A percentile compares a stretch with the other conserved stretches of the same genome.
phyloP scores from a whole-genome alignment of 257 asterid genomes.

The Sherardia arvensis region DNA sequence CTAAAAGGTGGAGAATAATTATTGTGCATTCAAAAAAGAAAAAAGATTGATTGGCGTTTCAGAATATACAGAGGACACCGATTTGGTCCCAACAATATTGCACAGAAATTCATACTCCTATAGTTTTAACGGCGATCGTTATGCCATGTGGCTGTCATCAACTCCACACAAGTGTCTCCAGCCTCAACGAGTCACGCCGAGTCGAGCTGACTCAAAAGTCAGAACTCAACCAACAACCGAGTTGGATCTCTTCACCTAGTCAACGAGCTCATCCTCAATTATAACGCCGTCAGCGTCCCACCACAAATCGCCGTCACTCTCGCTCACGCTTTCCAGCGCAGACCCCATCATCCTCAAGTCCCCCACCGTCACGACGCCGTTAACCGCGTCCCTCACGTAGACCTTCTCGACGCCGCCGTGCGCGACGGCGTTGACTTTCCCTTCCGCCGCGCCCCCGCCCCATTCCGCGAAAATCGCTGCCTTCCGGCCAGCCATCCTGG shows the following conservation, averaged over 20 bases:
- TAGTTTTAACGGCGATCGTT: slow-evolving; percentile 4
- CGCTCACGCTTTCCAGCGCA: slow-evolving; percentile 42
- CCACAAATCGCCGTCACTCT: slow-evolving; percentile 48
- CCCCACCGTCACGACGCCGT: slow-evolving; percentile 60
- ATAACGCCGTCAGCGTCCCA: slow-evolving; percentile 80
- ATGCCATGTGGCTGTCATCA: not conserved
- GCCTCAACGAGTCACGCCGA: not conserved
- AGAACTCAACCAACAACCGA: not conserved
- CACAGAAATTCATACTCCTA: not conserved
- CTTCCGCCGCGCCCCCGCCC: slow-evolving; percentile 15
- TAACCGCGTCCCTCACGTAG: slow-evolving; percentile 51
- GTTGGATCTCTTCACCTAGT: slow-evolving; percentile 1
- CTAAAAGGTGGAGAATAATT: too few species aligned
- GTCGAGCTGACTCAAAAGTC: slow-evolving; percentile 4
- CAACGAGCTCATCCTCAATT: slow-evolving; percentile 29
- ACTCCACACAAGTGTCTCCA: not conserved
- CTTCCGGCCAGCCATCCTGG: slow-evolving; percentile 37
- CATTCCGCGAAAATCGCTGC: slow-evolving; percentile 69
- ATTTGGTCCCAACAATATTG: not conserved
- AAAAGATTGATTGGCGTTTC: not conserved
- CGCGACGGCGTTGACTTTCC: slow-evolving; percentile 9
- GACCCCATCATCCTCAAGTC: slow-evolving; percentile 59
- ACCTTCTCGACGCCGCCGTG: slow-evolving; percentile 10
- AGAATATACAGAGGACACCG: slow-evolving; percentile 2
- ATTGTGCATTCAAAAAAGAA: too few species aligned